Conservation (phyloP, 495 filamentous ascomycete genomes). For the Daldinia concentrica region DNA sequence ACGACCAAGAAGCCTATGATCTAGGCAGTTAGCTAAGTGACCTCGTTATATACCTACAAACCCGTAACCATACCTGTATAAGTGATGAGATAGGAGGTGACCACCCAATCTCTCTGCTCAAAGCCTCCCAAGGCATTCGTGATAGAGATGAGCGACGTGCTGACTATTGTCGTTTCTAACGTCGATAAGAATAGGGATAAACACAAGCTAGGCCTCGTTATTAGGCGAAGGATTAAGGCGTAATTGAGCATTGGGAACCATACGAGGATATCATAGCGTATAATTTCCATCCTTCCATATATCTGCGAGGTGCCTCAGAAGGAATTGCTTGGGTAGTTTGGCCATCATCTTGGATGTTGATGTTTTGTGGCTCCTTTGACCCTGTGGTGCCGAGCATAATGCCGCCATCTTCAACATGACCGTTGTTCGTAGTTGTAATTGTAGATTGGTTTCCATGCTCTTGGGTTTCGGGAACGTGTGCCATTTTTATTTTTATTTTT, state of each 20-base stretch:
- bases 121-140: conserved; percentile 62
- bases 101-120: conserved; percentile 61
- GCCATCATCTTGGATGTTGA: conserved; percentile 5
- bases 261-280: conserved; percentile 53
- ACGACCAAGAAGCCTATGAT: conserved; percentile 59
- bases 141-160: conserved; percentile 67
- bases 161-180: conserved; percentile 66
- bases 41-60: neutral
- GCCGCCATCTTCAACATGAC: conserved; percentile 13
- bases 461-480: conserved; percentile 10
- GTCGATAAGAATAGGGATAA: conserved; percentile 61
- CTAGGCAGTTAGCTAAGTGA: neutral
- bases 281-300: conserved; percentile 60
- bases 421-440: neutral
- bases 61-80: conserved; percentile 58
- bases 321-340: neutral
- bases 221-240: neutral
- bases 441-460: conserved; percentile 1
- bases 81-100: conserved; percentile 65
- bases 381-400: conserved; percentile 15
- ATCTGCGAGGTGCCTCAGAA: conserved; percentile 27
- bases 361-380: conserved; percentile 18
- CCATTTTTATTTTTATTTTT: conserved; percentile 8
- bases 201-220: conserved; percentile 50
- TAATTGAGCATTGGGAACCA: neutral